Evolutionary conservation across 106 monocot species (phyloP).

Genomic region (Cymbidium sinense): DNA sequence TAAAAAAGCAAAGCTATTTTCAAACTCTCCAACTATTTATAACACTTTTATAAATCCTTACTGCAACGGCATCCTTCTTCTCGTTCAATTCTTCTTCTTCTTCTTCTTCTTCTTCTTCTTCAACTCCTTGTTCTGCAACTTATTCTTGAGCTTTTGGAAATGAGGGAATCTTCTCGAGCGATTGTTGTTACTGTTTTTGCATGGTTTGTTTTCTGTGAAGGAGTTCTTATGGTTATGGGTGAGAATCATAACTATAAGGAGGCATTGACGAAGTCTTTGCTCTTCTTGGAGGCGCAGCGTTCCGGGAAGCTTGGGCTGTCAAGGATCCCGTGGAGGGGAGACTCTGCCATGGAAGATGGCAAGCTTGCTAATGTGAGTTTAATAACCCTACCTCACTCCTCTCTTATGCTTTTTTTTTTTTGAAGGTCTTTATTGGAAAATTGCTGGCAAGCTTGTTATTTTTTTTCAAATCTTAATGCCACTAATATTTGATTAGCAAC

Average conservation of each 20-base stretch:
- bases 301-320: conserved; percentile 57
- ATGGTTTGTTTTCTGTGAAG: conserved; percentile 22
- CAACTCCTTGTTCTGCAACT: background rate
- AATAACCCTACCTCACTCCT: background rate
- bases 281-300: conserved; percentile 66
- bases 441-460: too few relatives aligned
- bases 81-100: background rate
- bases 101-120: background rate
- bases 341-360: conserved; percentile 65
- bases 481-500: too few relatives aligned
- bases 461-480: too few relatives aligned
- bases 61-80: background rate
- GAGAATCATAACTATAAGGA: conserved; percentile 42
- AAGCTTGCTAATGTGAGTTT: conserved; percentile 43
- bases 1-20: background rate
- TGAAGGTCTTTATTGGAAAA: too few relatives aligned
- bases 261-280: conserved; percentile 46
- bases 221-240: conserved; percentile 9
- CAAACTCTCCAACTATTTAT: background rate
- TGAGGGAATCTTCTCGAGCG: conserved; percentile 8
- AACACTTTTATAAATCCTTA: background rate
- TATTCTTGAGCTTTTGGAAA: background rate
- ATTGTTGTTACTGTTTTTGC: conserved; percentile 5
- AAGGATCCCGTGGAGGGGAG: conserved; percentile 68
- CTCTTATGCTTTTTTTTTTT: too few relatives aligned